Base-by-base conservation (phyloP, 352 stramenopile species). In the Nothophytophthora sp. region DNA sequence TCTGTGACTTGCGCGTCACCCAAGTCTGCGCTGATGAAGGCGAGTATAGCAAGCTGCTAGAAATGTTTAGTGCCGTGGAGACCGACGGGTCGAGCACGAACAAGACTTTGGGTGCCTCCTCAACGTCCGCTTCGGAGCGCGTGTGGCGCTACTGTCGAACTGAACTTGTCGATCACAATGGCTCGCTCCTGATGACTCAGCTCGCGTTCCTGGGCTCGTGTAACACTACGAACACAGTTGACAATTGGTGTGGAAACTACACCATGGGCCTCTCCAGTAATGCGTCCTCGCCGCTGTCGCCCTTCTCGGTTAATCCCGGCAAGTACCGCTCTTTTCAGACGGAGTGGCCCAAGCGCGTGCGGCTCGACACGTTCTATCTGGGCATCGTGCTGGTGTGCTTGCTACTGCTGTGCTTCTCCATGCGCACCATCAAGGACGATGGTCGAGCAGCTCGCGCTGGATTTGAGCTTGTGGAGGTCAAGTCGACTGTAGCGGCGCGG, bases 1-100 rank as follows among this genome's bases (percentile, higher is more conserved):
- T 50, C 32, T 62, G 54, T 39, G 54, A 62, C 24, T 44, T 51
- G 22, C 45, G 39, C 38, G 54, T 47, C 16, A 51, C 53, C 6
- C 44, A 62, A 19, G 20, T 57, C 5, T 62, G 54, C 25, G 18
- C 33, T 13, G 37, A 62, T 3, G 37, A 37, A 13, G 46, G 46
- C 22, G 38, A 46, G 32, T 23, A 29, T 13, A 18, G 32, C 36
- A 46, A 40, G 32, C 54, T 62, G 2, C 3, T 44, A 35, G 35
- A 27, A 8, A 51, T 62, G 30, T 47, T 62, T 9, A 33, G 40
- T 24, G 29, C 5, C 29, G 12, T 16, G 29, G 9, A 15, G 7
- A 30, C 6, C 16, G 12, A 35, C 29, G 13, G 37, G 49, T 11
- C 13, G 23, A 23, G 23, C 28, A 13, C 25, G 27, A 45, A 23